A percentile compares a stretch with the other conserved stretches of the same genome.
phyloP scores from a whole-genome alignment of 192 early-diverging fungal genomes.

The Rhizoclosmatium globosum region DNA sequence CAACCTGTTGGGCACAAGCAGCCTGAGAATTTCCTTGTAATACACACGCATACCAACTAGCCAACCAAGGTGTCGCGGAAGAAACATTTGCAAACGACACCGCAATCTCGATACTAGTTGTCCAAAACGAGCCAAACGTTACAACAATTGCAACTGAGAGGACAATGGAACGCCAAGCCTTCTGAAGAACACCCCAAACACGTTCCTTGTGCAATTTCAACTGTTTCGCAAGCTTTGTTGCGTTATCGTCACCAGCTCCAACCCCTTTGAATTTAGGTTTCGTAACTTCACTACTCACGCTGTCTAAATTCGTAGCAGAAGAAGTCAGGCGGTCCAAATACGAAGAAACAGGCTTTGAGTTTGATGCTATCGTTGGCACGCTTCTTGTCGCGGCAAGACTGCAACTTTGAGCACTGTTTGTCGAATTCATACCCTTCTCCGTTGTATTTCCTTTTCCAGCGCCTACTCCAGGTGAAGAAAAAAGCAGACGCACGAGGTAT shows the following conservation, averaged over 20 bases:
- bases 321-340: too few relatives aligned
- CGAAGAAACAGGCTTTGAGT: neutral
- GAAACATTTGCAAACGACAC: neutral
- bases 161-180: constrained; percentile 16
- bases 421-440: too few relatives aligned
- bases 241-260: neutral
- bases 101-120: neutral
- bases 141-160: constrained; percentile 10
- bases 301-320: too few relatives aligned
- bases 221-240: neutral
- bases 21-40: constrained; percentile 9
- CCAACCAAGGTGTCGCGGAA: constrained; percentile 3
- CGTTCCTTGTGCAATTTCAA: constrained; percentile 9
- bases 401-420: neutral
- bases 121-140: constrained; percentile 23
- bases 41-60: constrained; percentile 7
- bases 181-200: constrained; percentile 17
- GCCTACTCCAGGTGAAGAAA: neutral
- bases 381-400: neutral
- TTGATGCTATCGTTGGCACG: neutral
- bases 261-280: too few relatives aligned
- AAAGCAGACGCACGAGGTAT: neutral
- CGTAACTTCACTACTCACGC: too few relatives aligned
- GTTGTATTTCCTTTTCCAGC: neutral
- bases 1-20: neutral